These are phyloP conservation scores for Eucalyptus pauciflora DNA, from an alignment of 345 rosid genomes.

Conservation along the genomic window DNA sequence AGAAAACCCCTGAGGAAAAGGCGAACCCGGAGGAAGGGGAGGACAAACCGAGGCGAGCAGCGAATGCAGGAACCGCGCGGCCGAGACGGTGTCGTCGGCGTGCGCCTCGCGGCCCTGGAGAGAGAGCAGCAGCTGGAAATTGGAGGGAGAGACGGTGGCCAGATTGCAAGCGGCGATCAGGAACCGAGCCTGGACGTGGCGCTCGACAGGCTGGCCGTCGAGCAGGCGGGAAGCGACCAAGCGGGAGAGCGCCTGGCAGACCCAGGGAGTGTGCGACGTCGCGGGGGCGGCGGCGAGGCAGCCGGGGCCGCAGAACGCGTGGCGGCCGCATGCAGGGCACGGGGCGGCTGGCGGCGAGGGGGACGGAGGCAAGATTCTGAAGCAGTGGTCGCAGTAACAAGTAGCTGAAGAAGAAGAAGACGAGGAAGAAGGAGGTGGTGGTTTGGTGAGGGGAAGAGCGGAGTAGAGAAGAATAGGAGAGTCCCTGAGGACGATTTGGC, in stretches of 20 bases:
- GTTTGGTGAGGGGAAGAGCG: conserved; percentile 30
- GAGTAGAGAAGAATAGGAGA: conserved; percentile 77
- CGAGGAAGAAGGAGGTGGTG: neutral
- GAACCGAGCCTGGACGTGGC: conserved; percentile 63
- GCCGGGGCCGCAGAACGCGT: conserved; percentile 32
- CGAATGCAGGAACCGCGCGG: conserved; percentile 43
- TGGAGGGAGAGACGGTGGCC: conserved; percentile 34
- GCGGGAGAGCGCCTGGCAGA: conserved; percentile 50
- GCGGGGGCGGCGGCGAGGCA: conserved; percentile 24
- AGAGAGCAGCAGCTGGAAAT: conserved; percentile 47
- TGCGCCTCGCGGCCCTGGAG: conserved; percentile 40
- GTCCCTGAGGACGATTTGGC: conserved; percentile 58
- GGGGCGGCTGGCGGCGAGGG: conserved; percentile 1
- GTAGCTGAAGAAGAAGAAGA: neutral
- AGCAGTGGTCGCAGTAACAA: conserved; percentile 53
- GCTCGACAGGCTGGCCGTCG: conserved; percentile 27
- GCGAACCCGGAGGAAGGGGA: conserved; percentile 11
- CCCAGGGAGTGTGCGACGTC: conserved; percentile 54
- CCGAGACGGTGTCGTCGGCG: conserved; percentile 12
- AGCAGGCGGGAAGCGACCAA: conserved; percentile 15
- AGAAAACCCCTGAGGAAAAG: conserved; percentile 4
- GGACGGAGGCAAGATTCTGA: conserved; percentile 7
- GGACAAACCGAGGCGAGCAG: conserved; percentile 41
- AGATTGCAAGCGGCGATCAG: conserved; percentile 68
- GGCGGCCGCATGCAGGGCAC: conserved; percentile 40